These are phyloP conservation scores for Physcomitrium patens DNA, from an alignment of 225 moss, liverwort and hornwort species.

Conservation along the genomic window DNA sequence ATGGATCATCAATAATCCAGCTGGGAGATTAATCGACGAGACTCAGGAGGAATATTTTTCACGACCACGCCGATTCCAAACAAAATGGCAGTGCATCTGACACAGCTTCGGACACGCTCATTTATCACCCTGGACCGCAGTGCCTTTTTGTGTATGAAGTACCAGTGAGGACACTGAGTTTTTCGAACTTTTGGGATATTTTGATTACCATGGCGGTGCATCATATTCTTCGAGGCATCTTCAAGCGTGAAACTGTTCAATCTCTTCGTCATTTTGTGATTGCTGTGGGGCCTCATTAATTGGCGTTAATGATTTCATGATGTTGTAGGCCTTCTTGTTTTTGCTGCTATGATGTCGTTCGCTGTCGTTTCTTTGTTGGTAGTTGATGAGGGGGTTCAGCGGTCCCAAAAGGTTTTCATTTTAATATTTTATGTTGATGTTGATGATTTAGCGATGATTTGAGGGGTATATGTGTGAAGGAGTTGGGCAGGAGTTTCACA, in stretches of 20 bases:
- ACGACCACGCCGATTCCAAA: constrained; percentile 3
- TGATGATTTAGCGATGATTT: background rate
- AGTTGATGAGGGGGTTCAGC: background rate
- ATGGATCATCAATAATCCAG: background rate
- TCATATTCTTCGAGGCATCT: background rate
- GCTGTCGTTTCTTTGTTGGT: background rate
- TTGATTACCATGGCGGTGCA: background rate
- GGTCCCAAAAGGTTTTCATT: no score
- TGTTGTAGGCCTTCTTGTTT: background rate
- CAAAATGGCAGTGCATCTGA: constrained; percentile 2
- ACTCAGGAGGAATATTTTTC: background rate
- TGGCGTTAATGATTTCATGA: background rate
- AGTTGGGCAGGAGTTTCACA: background rate
- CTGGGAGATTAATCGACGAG: constrained; percentile 11
- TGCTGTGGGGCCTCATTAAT: constrained; percentile 26
- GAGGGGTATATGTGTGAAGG: background rate
- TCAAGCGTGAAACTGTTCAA: background rate
- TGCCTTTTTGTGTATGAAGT: constrained; percentile 3
- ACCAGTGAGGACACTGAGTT: background rate
- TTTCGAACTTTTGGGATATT: constrained; percentile 1
- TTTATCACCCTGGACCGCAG: background rate
- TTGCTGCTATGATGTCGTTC: background rate
- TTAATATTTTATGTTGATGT: background rate
- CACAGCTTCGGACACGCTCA: constrained; percentile 13
- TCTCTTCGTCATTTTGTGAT: background rate